Evolutionary conservation across 2,329 filamentous ascomycete species (phyloP).

Genomic region (Penicillium sp.): DNA sequence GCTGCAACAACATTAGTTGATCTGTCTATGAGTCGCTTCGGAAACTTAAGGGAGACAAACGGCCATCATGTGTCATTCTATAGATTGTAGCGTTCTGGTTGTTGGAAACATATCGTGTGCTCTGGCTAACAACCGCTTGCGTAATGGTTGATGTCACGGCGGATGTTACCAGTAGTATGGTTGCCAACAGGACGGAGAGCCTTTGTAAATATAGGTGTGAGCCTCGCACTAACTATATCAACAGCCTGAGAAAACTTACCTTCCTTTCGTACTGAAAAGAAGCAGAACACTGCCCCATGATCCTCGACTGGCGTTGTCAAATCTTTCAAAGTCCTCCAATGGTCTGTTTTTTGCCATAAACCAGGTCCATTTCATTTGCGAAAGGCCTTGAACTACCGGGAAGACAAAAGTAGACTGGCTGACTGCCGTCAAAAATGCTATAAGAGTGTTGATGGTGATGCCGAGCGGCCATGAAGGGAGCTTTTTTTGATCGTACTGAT

Average conservation of each 20-base stretch:
- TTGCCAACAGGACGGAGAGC: constrained; percentile 3
- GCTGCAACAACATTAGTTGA: neutral
- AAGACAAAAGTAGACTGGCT: constrained; percentile 3
- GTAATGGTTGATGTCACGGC: constrained; percentile 8
- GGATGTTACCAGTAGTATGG: constrained; percentile 7
- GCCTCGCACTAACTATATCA: neutral
- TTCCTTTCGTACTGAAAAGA: constrained; percentile 7
- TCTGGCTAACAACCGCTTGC: neutral
- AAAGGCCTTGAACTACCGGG: constrained; percentile 5
- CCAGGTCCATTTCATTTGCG: constrained; percentile 9
- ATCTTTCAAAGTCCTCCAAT: constrained; percentile 6
- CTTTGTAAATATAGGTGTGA: neutral
- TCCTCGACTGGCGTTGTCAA: constrained; percentile 5
- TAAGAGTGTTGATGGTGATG: neutral
- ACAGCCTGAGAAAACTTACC: constrained; percentile 1
- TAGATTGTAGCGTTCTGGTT: neutral
- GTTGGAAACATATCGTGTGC: neutral
- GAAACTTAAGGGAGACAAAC: neutral
- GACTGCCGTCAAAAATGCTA: constrained; percentile 10
- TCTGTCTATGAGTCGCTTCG: neutral
- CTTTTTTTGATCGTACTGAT: neutral
- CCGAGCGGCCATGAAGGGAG: constrained; percentile 5
- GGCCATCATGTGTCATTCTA: neutral
- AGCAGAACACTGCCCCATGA: constrained; percentile 9
- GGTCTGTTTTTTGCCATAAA: neutral